phyloP scores from a whole-genome alignment of 495 filamentous ascomycete genomes.

The Lepraria neglecta region DNA sequence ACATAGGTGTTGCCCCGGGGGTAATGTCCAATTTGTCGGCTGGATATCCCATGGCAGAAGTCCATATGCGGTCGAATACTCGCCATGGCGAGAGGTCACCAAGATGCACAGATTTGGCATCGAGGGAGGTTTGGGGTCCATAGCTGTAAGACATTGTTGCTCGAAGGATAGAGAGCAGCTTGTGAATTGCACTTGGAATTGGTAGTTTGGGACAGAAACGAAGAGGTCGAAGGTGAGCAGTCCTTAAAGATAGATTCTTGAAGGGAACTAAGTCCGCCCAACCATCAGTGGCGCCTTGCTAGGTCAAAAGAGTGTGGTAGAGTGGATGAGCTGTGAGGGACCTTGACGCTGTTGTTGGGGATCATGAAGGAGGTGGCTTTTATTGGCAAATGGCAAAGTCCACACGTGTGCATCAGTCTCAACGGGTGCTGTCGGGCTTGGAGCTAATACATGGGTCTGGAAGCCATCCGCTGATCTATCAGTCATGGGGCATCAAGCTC shows the following conservation, averaged over 20 bases:
- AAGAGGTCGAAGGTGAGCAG: background rate
- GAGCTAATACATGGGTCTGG: background rate
- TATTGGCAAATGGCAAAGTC: background rate
- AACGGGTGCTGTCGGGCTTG: background rate
- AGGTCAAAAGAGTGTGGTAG: conserved; percentile 1
- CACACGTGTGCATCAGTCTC: background rate
- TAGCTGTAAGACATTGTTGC: conserved; percentile 18
- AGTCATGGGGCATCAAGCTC: conserved; percentile 7
- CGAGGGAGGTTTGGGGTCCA: conserved; percentile 14
- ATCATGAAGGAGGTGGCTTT: conserved; percentile 17
- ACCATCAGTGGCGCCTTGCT: conserved; percentile 10
- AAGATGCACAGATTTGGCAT: conserved; percentile 17
- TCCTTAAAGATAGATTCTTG: conserved; percentile 7
- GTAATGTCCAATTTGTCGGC: conserved; percentile 65
- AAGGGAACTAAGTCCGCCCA: background rate
- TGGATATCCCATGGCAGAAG: conserved; percentile 40
- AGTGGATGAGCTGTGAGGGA: background rate
- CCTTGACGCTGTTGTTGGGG: background rate
- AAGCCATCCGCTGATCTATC: conserved; percentile 11
- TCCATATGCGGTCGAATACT: conserved; percentile 19
- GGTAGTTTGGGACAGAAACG: background rate
- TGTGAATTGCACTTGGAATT: background rate
- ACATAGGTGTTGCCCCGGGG: conserved; percentile 62
- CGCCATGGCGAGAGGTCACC: conserved; percentile 23
- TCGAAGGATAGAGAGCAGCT: background rate